Percentiles rank a stretch among this genome's conserved stretches.
These are phyloP conservation scores for Daldinia eschscholtzii DNA, from an alignment of 2,329 filamentous ascomycete species.

Conservation along the genomic window DNA sequence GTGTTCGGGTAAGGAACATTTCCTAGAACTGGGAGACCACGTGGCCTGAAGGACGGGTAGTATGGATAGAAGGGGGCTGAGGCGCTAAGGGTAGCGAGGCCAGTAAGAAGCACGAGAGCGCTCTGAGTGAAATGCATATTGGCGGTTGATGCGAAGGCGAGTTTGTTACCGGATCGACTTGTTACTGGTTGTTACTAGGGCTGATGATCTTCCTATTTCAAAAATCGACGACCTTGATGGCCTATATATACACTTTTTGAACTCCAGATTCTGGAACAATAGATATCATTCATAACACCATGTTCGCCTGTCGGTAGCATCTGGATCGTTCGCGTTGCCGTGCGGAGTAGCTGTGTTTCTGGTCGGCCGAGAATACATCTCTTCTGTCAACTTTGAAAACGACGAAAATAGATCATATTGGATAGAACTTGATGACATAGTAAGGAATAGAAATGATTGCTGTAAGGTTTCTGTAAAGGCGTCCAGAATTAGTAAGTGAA, in stretches of 20 bases:
- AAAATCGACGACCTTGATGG: slow-evolving; percentile 11
- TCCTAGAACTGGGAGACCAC: slow-evolving; percentile 21
- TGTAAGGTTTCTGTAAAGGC: slow-evolving; percentile 14
- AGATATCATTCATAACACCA: slow-evolving; percentile 8
- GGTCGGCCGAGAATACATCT: slow-evolving; percentile 13
- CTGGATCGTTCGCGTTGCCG: slow-evolving; percentile 13
- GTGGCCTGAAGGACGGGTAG: not conserved
- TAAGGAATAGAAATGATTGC: slow-evolving; percentile 30
- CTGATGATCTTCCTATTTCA: slow-evolving; percentile 2
- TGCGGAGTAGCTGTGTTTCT: slow-evolving; percentile 8
- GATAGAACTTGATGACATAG: slow-evolving; percentile 29
- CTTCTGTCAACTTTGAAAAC: slow-evolving; percentile 4
- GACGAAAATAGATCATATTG: slow-evolving; percentile 23
- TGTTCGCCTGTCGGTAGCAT: slow-evolving; percentile 8
- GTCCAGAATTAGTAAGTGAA: slow-evolving; percentile 29
- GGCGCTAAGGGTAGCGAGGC: slow-evolving; percentile 23
- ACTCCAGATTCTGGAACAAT: not conserved
- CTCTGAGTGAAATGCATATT: slow-evolving; percentile 38
- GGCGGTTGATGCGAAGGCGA: slow-evolving; percentile 16
- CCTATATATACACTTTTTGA: slow-evolving; percentile 38
- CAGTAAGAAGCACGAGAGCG: slow-evolving; percentile 26
- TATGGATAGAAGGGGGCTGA: slow-evolving; percentile 3
- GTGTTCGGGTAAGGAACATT: slow-evolving; percentile 41
- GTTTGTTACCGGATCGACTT: slow-evolving; percentile 13
- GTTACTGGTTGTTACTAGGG: slow-evolving; percentile 15